Evolutionary conservation across 2,329 filamentous ascomycete genomes (phyloP), one percentile per base, ranked within the genome.

Genomic region (Rhexocercosporidium sp.): DNA sequence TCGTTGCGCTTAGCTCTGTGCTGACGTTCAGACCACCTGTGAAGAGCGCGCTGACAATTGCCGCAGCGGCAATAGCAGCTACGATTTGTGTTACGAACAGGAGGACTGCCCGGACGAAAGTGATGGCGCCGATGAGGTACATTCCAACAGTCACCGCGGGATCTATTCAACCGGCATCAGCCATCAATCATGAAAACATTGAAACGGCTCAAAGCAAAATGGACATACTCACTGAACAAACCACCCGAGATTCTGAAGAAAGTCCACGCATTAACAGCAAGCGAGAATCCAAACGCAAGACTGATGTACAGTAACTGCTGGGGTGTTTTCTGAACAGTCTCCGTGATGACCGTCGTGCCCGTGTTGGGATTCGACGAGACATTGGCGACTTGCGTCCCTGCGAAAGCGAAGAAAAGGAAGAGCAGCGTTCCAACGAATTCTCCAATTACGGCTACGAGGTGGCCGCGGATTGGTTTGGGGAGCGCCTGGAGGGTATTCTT

Each of bases 191-290:
- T 44, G 14, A 1, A 12, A 5, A 9, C 34, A 1, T 3, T 44
- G n/a, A 18, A 44, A 18, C 8, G 39, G 4, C n/a, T 18, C 12
- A 44, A 1, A 44, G 4, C 39, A 16, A 16, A 44, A 44, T 18
- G n/a, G 39, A 12, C 39, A 7, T 3, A 39, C 63, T 51, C n/a
- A 61, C 57, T 65, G 71, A 85, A 84, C 25, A 83, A 75, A 4
- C 82, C 82, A 12, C 83, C 83, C 0, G 80, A 81, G 18, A 85
- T 77, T 31, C 83, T 79, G 72, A 81, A 85, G 71, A 85, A 85
- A 0, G 83, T 79, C 83, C 83, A 85, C 3, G 82, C 82, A 71
- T 85, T 85, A 65, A 83, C 82, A 3, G 81, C 80, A 59, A 85
- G 76, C 18, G 51, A 68, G 56, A 70, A 74, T 14, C 73, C 75